Base-by-base conservation (phyloP, 202 grass and related monocot genomes). In the Sporobolus alterniflorus region DNA sequence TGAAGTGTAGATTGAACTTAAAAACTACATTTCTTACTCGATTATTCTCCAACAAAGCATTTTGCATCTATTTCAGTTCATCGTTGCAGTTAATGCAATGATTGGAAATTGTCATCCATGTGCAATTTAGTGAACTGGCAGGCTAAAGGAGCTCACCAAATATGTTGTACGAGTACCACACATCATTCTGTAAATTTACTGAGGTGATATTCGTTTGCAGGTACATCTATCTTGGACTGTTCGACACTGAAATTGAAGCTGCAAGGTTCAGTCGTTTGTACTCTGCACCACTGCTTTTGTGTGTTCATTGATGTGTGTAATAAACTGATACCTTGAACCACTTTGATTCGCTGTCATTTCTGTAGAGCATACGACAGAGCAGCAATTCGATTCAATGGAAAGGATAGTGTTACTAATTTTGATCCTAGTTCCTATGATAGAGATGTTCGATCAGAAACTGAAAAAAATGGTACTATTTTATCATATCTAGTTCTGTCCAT, bases 201-300 rank as follows among this genome's bases (percentile, higher is more conserved):
- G 68, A 78, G 66, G 42, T 71, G 4, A 76, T 90, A 3, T 64
- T 89, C 80, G 64, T 69, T 36, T 88, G 81, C 82, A 97, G 94
- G 82, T 97, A 97, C 84, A 88, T 97, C 70, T 97, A 97, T 85
- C 87, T 97, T 69, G 91, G 94, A n/a, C 69, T 97, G 59, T 97
- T 97, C 76, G 91, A 97, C 76, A 97, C 51, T 36, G 94, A 97
- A 94, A 50, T 88, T 42, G 94, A 97, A 71, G 94, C 94, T 66
- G 94, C 94, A 83, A 97, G 89, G 94, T 97, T 74, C 32, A 75
- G 21, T 68, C 81, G 62, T 55, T 51, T 61, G 56, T 33, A 64
- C 48, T 73, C 18, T 34, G 54, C 33, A 70, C 12, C 63, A 48
- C 15, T 6, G 1, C 52, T 82, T 59, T 46, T 29, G 9, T 61